A percentile compares a stretch with the other conserved stretches of the same genome.
Conservation (phyloP, 768 basidiomycete genomes). For the Zangia roseola region DNA sequence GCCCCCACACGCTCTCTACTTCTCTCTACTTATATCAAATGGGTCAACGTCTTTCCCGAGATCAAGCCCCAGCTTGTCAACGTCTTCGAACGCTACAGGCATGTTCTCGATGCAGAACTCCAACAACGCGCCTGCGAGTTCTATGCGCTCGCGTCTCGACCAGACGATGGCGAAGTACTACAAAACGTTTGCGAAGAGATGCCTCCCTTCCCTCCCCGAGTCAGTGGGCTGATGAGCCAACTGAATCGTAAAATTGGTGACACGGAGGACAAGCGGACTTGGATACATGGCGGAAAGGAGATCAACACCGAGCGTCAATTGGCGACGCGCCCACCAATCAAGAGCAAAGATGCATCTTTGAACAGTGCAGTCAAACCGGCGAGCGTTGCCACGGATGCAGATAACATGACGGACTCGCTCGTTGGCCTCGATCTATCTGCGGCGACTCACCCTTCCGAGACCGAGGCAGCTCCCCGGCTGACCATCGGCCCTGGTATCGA, state of each 20-base stretch:
- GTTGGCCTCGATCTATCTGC: conserved; percentile 76
- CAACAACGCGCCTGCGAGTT: conserved; percentile 99
- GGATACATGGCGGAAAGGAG: conserved; percentile 95
- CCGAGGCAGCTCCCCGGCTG: conserved; percentile 47
- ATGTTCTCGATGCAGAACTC: conserved; percentile 93
- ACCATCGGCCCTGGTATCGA: conserved; percentile 73
- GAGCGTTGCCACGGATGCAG: conserved; percentile 31
- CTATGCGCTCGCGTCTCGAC: conserved; percentile 77
- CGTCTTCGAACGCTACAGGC: conserved; percentile 97
- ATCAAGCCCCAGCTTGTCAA: conserved; percentile 92
- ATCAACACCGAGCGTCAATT: conserved; percentile 77
- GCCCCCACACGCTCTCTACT: conserved; percentile 90
- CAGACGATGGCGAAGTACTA: conserved; percentile 89
- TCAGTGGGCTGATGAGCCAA: conserved; percentile 83
- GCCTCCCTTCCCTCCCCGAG: conserved; percentile 96
- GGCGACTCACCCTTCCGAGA: conserved; percentile 16
- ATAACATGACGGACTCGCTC: conserved; percentile 70
- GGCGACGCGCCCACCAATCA: conserved; percentile 50
- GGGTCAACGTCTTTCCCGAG: conserved; percentile 99
- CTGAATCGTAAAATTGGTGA: conserved; percentile 88
- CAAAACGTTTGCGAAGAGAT: conserved; percentile 98
- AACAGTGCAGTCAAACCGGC: conserved; percentile 39
- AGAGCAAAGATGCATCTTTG: conserved; percentile 30
- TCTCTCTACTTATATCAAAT: conserved; percentile 97
- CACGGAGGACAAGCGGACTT: conserved; percentile 93